These are phyloP conservation scores for Globisporangium carolinianum DNA, from an alignment of 352 stramenopile genomes.

Conservation along the genomic window DNA sequence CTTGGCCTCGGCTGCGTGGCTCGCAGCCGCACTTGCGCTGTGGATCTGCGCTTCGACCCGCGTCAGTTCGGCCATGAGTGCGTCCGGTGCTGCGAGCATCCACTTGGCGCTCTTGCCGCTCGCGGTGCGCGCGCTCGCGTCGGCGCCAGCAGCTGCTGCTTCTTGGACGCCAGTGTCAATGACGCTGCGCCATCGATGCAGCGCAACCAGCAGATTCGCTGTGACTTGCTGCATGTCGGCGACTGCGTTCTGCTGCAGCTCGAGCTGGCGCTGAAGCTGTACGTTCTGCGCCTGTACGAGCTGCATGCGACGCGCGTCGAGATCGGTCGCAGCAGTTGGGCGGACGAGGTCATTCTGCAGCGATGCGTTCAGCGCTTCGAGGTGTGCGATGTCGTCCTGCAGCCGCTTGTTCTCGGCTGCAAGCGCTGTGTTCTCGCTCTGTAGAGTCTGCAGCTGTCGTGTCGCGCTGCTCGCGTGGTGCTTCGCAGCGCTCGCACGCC, in stretches of 20 bases:
- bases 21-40: slow-evolving; percentile 11
- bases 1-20: slow-evolving; percentile 22
- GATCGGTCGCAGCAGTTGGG: slow-evolving; percentile 3
- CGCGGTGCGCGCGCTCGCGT: slow-evolving; percentile 13
- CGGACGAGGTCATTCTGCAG: slow-evolving; percentile 24
- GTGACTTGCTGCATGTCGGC: slow-evolving; percentile 25
- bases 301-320: slow-evolving; percentile 26
- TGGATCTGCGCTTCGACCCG: slow-evolving; percentile 27
- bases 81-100: slow-evolving; percentile 35
- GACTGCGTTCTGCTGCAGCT: slow-evolving; percentile 33
- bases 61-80: slow-evolving; percentile 25
- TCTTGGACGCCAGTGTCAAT: slow-evolving; percentile 36
- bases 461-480: too few relatives aligned
- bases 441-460: slow-evolving; percentile 24
- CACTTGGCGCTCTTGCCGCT: slow-evolving; percentile 20
- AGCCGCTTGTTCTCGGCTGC: slow-evolving; percentile 33
- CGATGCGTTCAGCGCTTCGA: slow-evolving; percentile 30
- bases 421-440: slow-evolving; percentile 34
- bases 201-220: slow-evolving; percentile 24
- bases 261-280: slow-evolving; percentile 48
- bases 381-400: slow-evolving; percentile 34
- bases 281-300: slow-evolving; percentile 53
- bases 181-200: slow-evolving; percentile 33
- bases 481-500: too few relatives aligned
- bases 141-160: slow-evolving; percentile 31